Conservation (phyloP, 352 stramenopile species). For the Pythium pectinolyticum region DNA sequence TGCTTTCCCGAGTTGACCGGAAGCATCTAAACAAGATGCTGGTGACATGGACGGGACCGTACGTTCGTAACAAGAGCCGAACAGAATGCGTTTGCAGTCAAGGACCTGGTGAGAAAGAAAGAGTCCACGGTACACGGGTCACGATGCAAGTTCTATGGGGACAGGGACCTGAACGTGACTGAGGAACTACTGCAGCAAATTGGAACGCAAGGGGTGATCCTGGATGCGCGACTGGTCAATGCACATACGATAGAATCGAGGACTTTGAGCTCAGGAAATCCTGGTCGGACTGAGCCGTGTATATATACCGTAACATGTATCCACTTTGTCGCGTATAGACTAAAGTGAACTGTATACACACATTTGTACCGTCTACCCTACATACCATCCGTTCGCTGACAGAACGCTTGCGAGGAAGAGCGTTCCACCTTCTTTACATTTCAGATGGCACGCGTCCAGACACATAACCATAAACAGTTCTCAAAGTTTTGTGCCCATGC, state of each 20-base stretch:
- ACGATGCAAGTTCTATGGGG: not conserved
- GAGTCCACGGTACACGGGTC: not conserved
- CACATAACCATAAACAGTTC: too few relatives aligned
- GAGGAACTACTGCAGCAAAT: not conserved
- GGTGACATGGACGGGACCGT: not conserved
- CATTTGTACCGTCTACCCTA: too few relatives aligned
- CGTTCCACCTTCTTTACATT: too few relatives aligned
- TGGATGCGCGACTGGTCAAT: not conserved
- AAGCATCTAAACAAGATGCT: not conserved
- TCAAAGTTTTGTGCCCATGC: too few relatives aligned
- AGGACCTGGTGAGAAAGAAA: not conserved
- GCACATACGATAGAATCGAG: not conserved
- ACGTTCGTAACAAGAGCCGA: not conserved
- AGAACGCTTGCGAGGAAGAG: too few relatives aligned
- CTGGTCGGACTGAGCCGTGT: too few relatives aligned
- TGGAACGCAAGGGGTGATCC: not conserved
- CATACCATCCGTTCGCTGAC: too few relatives aligned
- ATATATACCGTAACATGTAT: too few relatives aligned
- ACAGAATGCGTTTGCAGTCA: not conserved
- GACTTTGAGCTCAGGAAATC: not conserved
- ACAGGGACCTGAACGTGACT: not conserved
- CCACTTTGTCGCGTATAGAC: too few relatives aligned
- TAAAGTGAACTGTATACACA: too few relatives aligned
- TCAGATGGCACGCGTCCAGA: too few relatives aligned
- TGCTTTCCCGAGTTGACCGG: not conserved